Percentiles rank a stretch among this genome's conserved stretches.
These are phyloP conservation scores for Albizia julibrissin DNA, from an alignment of 306 rosid species.

Conservation along the genomic window DNA sequence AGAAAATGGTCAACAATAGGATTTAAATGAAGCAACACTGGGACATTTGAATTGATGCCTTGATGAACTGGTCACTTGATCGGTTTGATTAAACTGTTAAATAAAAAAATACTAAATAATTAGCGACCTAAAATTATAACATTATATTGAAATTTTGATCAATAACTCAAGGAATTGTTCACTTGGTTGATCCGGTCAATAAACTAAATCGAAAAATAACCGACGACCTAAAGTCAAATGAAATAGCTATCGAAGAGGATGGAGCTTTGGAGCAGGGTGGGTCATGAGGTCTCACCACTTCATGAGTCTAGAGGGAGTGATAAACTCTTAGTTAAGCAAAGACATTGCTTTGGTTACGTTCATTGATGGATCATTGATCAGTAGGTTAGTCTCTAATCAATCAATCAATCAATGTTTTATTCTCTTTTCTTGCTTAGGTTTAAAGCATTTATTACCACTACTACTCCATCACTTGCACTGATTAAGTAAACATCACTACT, in stretches of 20 bases:
- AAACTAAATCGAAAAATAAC: too few species aligned
- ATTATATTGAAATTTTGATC: too few species aligned
- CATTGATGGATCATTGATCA: not conserved
- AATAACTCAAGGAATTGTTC: too few species aligned
- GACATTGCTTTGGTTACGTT: not conserved
- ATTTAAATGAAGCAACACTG: not conserved
- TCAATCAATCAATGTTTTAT: slow-evolving; percentile 8
- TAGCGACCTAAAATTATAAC: too few species aligned
- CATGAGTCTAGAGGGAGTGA: not conserved
- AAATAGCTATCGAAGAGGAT: not conserved
- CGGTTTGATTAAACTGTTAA: too few species aligned
- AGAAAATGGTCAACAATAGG: not conserved
- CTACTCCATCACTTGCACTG: not conserved
- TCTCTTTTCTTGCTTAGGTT: not conserved
- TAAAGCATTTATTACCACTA: not conserved
- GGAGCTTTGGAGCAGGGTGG: not conserved
- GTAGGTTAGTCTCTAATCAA: not conserved
- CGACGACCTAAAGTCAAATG: not conserved
- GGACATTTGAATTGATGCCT: too few species aligned
- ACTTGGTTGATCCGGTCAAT: too few species aligned
- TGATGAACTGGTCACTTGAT: too few species aligned
- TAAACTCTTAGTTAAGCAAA: slow-evolving; percentile 9
- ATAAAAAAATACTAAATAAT: too few species aligned
- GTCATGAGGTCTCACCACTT: not conserved
- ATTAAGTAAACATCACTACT: not conserved